Percentiles rank a stretch among this genome's conserved stretches.
These are phyloP conservation scores for Botrytis aclada DNA, from an alignment of 2,329 filamentous ascomycete genomes.

Conservation along the genomic window DNA sequence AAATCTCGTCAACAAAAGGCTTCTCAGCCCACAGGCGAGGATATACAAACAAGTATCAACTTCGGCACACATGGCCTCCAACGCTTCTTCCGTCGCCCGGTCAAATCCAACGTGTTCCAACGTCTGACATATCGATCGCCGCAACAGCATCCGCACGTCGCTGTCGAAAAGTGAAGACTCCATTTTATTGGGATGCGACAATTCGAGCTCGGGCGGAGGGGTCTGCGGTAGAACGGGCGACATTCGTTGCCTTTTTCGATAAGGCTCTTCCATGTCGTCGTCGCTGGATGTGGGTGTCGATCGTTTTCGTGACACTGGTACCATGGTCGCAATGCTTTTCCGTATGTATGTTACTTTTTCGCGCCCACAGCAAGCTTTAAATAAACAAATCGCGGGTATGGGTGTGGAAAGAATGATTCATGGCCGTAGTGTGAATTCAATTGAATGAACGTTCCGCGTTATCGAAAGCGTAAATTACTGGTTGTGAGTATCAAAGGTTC, in stretches of 20 bases:
- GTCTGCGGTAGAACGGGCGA: constrained; percentile 28
- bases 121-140: constrained; percentile 54
- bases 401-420: neutral
- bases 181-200: neutral
- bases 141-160: constrained; percentile 40
- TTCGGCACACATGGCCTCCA: constrained; percentile 56
- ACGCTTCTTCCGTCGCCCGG: constrained; percentile 51
- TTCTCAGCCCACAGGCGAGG: neutral
- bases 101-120: constrained; percentile 59
- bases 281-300: constrained; percentile 31
- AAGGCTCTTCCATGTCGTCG: constrained; percentile 31
- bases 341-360: neutral
- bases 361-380: neutral
- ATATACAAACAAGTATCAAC: constrained; percentile 55
- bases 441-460: neutral
- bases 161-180: constrained; percentile 32
- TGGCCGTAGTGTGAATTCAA: neutral
- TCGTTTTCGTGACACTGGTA: constrained; percentile 31
- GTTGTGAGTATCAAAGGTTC: constrained; percentile 9
- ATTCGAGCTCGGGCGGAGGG: constrained; percentile 30
- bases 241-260: constrained; percentile 31
- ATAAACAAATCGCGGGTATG: neutral
- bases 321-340: constrained; percentile 15
- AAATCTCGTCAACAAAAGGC: constrained; percentile 21
- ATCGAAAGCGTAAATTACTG: neutral